Conservation (phyloP, 768 basidiomycete species). For the Mrakia frigida region DNA sequence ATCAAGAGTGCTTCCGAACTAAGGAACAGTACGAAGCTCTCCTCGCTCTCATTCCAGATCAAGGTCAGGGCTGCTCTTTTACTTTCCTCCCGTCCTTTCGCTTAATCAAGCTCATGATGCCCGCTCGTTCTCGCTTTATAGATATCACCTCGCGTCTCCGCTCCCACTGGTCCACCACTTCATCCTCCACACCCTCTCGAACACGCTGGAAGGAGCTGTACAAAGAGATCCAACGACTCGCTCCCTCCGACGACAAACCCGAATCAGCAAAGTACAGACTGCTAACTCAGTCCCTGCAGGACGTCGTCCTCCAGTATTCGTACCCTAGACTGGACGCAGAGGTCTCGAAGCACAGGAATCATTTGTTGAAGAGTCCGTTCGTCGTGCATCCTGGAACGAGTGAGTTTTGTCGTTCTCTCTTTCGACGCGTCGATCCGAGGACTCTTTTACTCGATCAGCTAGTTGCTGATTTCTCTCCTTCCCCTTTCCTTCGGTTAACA, state of each 20-base stretch:
- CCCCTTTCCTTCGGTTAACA: slow-evolving; percentile 7
- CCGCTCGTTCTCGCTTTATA: neutral
- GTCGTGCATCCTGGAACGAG: slow-evolving; percentile 90
- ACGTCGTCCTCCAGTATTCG: slow-evolving; percentile 85
- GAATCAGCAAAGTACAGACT: neutral
- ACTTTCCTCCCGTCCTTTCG: neutral
- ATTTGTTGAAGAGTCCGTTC: slow-evolving; percentile 95
- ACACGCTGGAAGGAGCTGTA: slow-evolving; percentile 11
- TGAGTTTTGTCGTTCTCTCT: slow-evolving; percentile 34
- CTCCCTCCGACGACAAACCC: neutral
- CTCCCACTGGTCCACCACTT: slow-evolving; percentile 5
- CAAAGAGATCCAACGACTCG: neutral
- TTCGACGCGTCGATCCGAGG: neutral
- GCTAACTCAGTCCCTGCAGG: slow-evolving; percentile 58
- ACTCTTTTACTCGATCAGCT: no score
- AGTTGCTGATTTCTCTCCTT: no score
- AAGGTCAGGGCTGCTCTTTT: slow-evolving; percentile 42
- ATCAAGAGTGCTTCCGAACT: slow-evolving; percentile 76
- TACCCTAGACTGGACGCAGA: slow-evolving; percentile 96
- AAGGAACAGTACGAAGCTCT: slow-evolving; percentile 69
- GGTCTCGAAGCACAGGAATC: slow-evolving; percentile 95
- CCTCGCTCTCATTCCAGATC: slow-evolving; percentile 67
- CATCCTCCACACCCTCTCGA: slow-evolving; percentile 10
- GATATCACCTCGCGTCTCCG: slow-evolving; percentile 1
- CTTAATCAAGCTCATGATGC: no score